Conservation (phyloP, 1,284 basidiomycete genomes). For the Trichosporon ovoides region DNA sequence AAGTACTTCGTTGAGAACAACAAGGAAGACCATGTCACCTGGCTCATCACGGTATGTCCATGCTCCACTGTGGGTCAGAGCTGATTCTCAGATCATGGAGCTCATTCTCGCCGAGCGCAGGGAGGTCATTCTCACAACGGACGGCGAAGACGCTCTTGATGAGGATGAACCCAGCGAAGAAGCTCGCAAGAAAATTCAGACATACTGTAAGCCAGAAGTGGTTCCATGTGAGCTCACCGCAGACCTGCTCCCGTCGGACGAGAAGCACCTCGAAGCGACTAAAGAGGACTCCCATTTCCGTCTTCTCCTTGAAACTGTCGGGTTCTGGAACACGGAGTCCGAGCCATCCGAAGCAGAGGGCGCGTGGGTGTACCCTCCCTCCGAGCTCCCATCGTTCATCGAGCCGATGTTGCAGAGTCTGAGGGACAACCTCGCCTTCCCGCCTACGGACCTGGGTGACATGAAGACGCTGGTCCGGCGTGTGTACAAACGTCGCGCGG, state of each 20-base stretch:
- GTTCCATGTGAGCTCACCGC: conserved; percentile 1
- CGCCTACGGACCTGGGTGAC: conserved; percentile 26
- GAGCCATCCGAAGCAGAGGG: conserved; percentile 12
- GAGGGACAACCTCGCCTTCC: conserved; percentile 30
- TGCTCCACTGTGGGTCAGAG: not conserved
- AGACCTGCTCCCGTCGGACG: conserved; percentile 69
- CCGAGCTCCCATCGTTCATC: conserved; percentile 28
- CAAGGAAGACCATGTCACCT: conserved; percentile 62
- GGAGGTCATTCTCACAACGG: conserved; percentile 65
- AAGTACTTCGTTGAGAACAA: conserved; percentile 65
- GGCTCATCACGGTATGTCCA: conserved; percentile 68
- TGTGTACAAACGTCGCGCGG: conserved; percentile 48
- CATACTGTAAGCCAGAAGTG: conserved; percentile 60
- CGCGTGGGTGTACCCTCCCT: conserved; percentile 34
- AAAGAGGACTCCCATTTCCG: conserved; percentile 72
- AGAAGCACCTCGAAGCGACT: conserved; percentile 68
- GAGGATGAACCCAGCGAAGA: conserved; percentile 60
- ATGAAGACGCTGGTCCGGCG: conserved; percentile 32
- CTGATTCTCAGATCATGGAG: conserved; percentile 58
- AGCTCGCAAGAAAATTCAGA: conserved; percentile 64
- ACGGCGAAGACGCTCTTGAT: conserved; percentile 50
- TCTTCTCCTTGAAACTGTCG: conserved; percentile 59
- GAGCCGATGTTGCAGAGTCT: conserved; percentile 32
- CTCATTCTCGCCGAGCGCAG: conserved; percentile 63
- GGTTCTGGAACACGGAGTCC: conserved; percentile 30